Conservation (phyloP, 2,329 filamentous ascomycete genomes). For the Penicillium sp. region DNA sequence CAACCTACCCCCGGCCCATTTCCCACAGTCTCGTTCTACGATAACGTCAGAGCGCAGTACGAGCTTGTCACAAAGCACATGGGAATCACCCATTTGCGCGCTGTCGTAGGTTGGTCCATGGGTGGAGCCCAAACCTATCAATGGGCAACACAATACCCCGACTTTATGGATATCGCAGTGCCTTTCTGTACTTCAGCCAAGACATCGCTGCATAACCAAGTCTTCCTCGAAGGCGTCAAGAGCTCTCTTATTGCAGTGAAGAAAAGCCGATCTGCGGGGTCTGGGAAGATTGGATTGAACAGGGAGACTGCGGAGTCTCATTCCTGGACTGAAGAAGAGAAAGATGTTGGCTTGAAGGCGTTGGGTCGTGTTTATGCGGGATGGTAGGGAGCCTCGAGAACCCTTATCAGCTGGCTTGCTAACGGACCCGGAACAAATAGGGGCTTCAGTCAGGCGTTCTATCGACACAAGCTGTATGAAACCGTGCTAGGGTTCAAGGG, state of each 20-base stretch:
- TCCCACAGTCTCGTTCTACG: conserved; percentile 64
- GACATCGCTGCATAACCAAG: conserved; percentile 67
- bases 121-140: conserved; percentile 67
- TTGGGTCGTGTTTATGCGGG: conserved; percentile 76
- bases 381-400: conserved; percentile 46
- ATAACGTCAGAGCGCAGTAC: conserved; percentile 69
- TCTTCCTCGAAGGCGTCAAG: conserved; percentile 68
- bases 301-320: conserved; percentile 42
- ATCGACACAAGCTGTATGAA: conserved; percentile 70
- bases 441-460: conserved; percentile 80
- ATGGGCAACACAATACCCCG: conserved; percentile 63
- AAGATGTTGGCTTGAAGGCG: conserved; percentile 63
- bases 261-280: conserved; percentile 54
- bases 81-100: conserved; percentile 59
- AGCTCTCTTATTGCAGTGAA: conserved; percentile 60
- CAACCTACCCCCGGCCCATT: conserved; percentile 57
- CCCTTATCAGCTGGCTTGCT: neutral
- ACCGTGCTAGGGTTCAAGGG: conserved; percentile 64
- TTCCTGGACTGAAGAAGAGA: conserved; percentile 57
- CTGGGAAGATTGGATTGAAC: conserved; percentile 48
- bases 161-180: conserved; percentile 65
- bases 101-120: conserved; percentile 72
- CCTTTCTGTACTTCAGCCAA: conserved; percentile 68
- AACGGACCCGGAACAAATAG: conserved; percentile 30
- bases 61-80: conserved; percentile 65